A percentile compares a stretch with the other conserved stretches of the same genome.
Evolutionary conservation across 768 basidiomycete species (phyloP).

Genomic region (Boletus vinaceobasis): DNA sequence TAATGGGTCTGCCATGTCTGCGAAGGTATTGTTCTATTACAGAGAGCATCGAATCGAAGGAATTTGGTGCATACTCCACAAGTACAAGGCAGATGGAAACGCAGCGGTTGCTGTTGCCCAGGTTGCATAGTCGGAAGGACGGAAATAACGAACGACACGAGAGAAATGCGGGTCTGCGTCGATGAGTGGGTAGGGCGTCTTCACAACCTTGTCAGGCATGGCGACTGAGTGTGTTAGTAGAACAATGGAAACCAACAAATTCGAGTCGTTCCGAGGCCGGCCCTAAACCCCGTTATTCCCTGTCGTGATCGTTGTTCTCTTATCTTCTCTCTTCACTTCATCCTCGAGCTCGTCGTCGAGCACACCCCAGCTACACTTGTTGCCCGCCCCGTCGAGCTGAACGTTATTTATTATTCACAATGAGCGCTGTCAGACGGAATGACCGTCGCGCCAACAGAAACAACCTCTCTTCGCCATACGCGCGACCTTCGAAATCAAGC

Average conservation of each 20-base stretch:
- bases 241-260: conserved; percentile 4
- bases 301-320: conserved; percentile 21
- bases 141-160: conserved; percentile 86
- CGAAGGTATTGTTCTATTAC: conserved; percentile 11
- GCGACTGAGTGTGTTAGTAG: conserved; percentile 1
- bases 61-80: conserved; percentile 63
- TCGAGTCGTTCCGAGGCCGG: conserved; percentile 20
- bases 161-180: conserved; percentile 88
- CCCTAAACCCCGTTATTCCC: conserved; percentile 28
- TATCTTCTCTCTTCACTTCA: conserved; percentile 19
- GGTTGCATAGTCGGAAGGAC: conserved; percentile 79
- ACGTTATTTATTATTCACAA: conserved; percentile 26
- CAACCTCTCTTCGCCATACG: conserved; percentile 53
- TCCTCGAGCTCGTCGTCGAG: conserved; percentile 9
- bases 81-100: conserved; percentile 76
- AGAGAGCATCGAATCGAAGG: neutral
- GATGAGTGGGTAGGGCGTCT: conserved; percentile 83
- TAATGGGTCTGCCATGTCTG: conserved; percentile 47
- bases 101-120: conserved; percentile 81
- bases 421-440: conserved; percentile 56
- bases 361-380: neutral
- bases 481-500: conserved; percentile 34
- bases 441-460: conserved; percentile 39
- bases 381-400: conserved; percentile 4
- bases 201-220: conserved; percentile 46